These are phyloP conservation scores for Corynascus novoguineensis DNA, from an alignment of 495 filamentous ascomycete species.

Conservation along the genomic window DNA sequence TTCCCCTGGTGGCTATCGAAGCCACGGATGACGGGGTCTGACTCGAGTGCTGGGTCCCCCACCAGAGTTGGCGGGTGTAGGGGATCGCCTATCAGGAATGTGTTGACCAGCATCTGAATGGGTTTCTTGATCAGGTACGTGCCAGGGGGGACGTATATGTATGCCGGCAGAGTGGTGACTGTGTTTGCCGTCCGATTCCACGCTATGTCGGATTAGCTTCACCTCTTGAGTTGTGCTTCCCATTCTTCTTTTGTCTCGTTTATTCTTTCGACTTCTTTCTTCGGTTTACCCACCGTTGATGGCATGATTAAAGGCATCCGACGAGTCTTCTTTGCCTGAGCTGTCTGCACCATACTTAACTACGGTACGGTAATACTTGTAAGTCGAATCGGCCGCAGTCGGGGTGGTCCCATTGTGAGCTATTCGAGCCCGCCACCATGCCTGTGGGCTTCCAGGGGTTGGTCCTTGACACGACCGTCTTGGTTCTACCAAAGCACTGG, in stretches of 20 bases:
- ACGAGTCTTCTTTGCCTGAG: conserved; percentile 56
- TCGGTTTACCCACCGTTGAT: conserved; percentile 44
- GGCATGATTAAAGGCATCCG: conserved; percentile 57
- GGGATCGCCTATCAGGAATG: conserved; percentile 56
- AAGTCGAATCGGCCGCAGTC: conserved; percentile 34
- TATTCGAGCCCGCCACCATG: conserved; percentile 27
- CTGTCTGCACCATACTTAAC: conserved; percentile 48
- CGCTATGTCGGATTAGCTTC: conserved; percentile 14
- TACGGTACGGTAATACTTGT: conserved; percentile 54
- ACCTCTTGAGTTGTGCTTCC: no score
- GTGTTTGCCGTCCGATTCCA: conserved; percentile 36
- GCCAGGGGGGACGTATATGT: conserved; percentile 55
- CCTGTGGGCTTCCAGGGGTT: conserved; percentile 3
- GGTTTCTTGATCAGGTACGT: conserved; percentile 49
- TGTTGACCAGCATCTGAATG: conserved; percentile 41
- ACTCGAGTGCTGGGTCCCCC: conserved; percentile 42
- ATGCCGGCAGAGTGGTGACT: conserved; percentile 52
- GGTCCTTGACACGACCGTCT: conserved; percentile 7
- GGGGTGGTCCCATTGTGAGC: conserved; percentile 33
- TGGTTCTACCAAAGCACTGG: background rate
- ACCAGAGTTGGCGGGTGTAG: conserved; percentile 57
- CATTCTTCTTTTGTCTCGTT: background rate
- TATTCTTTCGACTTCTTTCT: background rate
- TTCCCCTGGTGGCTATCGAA: conserved; percentile 48
- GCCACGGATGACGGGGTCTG: conserved; percentile 21